A percentile compares a stretch with the other conserved stretches of the same genome.
Evolutionary conservation across 23 red algal species (phyloP).

Genomic region (Gracilaria gracilis): DNA sequence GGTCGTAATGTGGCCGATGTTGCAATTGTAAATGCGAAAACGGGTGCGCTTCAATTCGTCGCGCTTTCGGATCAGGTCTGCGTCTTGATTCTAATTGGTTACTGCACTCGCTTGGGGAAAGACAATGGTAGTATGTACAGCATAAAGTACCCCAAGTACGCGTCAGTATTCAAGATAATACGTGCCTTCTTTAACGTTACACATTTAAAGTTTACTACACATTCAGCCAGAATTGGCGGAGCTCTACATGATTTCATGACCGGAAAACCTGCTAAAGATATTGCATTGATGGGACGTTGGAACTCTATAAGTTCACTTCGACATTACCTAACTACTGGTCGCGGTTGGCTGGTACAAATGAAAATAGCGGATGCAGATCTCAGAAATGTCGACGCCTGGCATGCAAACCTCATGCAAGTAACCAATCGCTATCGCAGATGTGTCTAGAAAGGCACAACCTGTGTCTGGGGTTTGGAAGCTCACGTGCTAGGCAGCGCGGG

Average conservation of each 20-base stretch:
- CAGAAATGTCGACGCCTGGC: neutral
- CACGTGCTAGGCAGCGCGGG: too few relatives aligned
- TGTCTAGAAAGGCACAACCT: conserved; percentile 16
- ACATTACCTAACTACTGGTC: neutral
- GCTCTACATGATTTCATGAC: conserved; percentile 24
- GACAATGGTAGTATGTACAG: too few relatives aligned
- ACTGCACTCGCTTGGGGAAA: too few relatives aligned
- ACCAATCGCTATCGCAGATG: conserved; percentile 1
- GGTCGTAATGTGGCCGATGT: too few relatives aligned
- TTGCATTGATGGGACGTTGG: neutral
- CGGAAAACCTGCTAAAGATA: neutral
- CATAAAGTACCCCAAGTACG: too few relatives aligned
- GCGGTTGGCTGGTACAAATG: conserved; percentile 31
- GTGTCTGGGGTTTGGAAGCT: neutral
- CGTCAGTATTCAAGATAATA: too few relatives aligned
- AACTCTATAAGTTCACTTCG: neutral
- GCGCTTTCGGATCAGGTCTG: too few relatives aligned
- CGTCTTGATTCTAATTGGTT: too few relatives aligned
- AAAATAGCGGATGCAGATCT: neutral
- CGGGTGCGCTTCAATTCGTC: too few relatives aligned
- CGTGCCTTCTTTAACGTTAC: neutral
- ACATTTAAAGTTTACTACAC: conserved; percentile 18
- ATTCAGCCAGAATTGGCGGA: conserved; percentile 18
- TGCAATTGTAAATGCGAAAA: too few relatives aligned
- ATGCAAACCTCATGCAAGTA: neutral